Percentiles rank a stretch among this genome's conserved stretches.
These are phyloP conservation scores for Geotrichum klebahnii DNA, from an alignment of 1,139 yeast species.

Conservation along the genomic window DNA sequence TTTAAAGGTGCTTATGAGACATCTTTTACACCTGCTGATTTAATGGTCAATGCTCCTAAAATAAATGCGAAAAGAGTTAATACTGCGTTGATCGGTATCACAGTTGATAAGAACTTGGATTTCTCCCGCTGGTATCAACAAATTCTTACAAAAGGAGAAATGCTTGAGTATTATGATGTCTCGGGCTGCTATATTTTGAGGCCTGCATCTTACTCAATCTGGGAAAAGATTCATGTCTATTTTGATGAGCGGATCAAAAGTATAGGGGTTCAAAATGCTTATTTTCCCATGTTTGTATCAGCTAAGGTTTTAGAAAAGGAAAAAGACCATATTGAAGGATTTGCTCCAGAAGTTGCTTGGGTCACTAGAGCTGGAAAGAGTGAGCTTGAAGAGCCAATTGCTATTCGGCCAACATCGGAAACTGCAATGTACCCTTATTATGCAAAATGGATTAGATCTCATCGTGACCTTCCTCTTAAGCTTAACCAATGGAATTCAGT, in stretches of 20 bases:
- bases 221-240: conserved; percentile 92
- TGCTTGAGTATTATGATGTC: conserved; percentile 97
- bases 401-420: conserved; percentile 98
- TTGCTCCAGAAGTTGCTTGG: conserved; percentile 99
- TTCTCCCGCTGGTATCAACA: conserved; percentile 98
- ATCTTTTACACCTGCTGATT: conserved; percentile 12
- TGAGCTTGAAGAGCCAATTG: conserved; percentile 95
- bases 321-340: conserved; percentile 98
- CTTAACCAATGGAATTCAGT: conserved; percentile 99
- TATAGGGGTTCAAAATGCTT: conserved; percentile 89
- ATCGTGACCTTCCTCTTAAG: conserved; percentile 93
- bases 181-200: conserved; percentile 98
- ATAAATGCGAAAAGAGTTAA: conserved; percentile 59
- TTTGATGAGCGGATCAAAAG: conserved; percentile 76
- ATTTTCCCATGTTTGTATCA: conserved; percentile 98
- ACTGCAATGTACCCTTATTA: conserved; percentile 99
- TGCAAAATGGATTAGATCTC: conserved; percentile 97
- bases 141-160: conserved; percentile 90
- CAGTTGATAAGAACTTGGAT: conserved; percentile 85
- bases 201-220: conserved; percentile 88
- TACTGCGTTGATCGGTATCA: conserved; percentile 92
- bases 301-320: conserved; percentile 89
- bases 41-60: conserved; percentile 20
- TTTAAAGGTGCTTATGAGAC: conserved; percentile 48
- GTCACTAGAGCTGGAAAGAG: conserved; percentile 93